Evolutionary conservation across 805 yeast genomes (phyloP), one percentile per base, ranked within the genome.

Genomic region (Candida nitratophila): DNA sequence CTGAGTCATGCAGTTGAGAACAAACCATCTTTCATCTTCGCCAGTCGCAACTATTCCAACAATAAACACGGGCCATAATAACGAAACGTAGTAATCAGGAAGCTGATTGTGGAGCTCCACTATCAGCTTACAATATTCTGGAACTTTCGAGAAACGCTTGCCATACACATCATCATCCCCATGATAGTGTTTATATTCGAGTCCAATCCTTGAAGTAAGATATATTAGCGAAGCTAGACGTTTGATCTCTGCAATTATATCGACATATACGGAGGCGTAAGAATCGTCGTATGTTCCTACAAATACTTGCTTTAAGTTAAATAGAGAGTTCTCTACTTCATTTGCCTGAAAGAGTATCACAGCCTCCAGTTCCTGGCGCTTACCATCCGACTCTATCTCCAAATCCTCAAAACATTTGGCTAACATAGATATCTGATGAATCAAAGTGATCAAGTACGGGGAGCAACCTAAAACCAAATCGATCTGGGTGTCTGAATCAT

Each of bases 11-110:
- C 60, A 52, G 26, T 61, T 51, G 21, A 69, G 49, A 2, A 69
- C 69, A 52, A 65, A 68, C 70, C 69, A 64, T 32, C 73, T 48
- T 16, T 56, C 61, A 2, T 64, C 66, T 29, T 66, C 71, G 9
- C 54, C 59, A 10, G 55, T 57, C 4, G 65, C 53, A 0, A 63
- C 64, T 3, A 67, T 49, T 1, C 73, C 73, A 16, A 69, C 47
- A 3, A 69, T 56, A 47, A 69, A 69, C 3, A 68, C 41, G 1
- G 74, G 69, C 74, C 74, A 69, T 2, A 68, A 47, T 15, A 69
- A 44, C 1, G 73, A 60, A 62, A 66, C 65, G 36, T 60, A 61
- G 22, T 56, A 50, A 22, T 52, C 62, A 3, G 67, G 69, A 14
- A 61, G 55, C 3, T 43, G 46, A 17, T 27, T 27, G 16, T 53